Evolutionary conservation across 1,139 yeast species (phyloP), one percentile per base, ranked within the genome.

Genomic region (Pichia terricola): DNA sequence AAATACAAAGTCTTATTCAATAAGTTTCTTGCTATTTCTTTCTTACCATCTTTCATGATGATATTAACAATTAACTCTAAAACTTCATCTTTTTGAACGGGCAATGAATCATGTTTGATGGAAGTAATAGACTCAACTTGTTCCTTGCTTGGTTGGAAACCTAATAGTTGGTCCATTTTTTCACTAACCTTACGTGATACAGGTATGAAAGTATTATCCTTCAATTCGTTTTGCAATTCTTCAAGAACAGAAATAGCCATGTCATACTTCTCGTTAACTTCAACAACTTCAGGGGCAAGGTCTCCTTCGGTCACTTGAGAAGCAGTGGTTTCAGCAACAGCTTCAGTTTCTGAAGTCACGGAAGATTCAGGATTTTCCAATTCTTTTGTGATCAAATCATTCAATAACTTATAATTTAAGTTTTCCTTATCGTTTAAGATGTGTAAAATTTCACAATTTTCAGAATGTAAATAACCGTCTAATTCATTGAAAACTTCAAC

Each of bases 31-130:
- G 98, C 96, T 44, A 73, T 69, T 44, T 87, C 77, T 63, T 89
- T 91, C 63, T 81, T 80, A 41, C 99, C 99, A 59, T 86, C 81
- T 59, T 87, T 79, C 98, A 94, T 94, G 48, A 91, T 79, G 66
- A 88, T 73, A 61, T 89, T 87, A 45, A 86, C 80, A 56, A 91
- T 75, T 54, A 84, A 84, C 43, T 81, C 79, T 44, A 91, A 72
- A 32, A 81, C 75, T 16, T 85, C 82, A 54, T 89, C 95, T 34
- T 69, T 66, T 54, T 72, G 69, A 28, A 69, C 61, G 22, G 96
- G 95, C 34, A 86, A 66, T 26, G 77, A 73, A 47, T 70, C 66
- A 38, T 66, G 70, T 45, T 72, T 67, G 46, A 81, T 66, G 10
- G 59, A 63, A 45, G 70, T 75, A 39, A 71, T 70, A 60, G 83